Base-by-base conservation (phyloP, 768 basidiomycete species). In the Lyophyllum semitale region DNA sequence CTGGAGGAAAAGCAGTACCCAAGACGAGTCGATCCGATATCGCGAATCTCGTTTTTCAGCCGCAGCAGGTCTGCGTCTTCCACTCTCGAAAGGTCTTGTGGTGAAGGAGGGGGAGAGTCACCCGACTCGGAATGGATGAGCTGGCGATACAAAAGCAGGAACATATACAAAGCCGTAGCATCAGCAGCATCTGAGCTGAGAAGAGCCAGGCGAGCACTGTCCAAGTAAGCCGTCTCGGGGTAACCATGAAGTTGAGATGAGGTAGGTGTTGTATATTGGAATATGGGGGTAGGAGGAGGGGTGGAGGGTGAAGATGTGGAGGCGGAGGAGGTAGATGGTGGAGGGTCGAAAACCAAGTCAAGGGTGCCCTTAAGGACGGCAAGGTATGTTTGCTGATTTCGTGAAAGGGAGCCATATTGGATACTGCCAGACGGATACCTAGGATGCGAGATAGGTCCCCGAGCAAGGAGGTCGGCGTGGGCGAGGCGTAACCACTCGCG, bases 191-290 rank as follows among this genome's bases (percentile, higher is more conserved):
- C 94, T 38, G 82, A 75, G 60, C 82, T 82, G 58, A 93, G 80
- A 22, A 77, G 77, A 23, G 79, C 69, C 11, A 95, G 74, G 26
- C 93, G 89, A 40, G 82, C 73, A 54, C 79, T 83, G 73, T 95
- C 93, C 49, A 95, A 84, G 68, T 90, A 89, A 4, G 86, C 76
- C 4, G 91, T 92, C 73, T 95, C 93, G 5, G 88, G 91, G 70
- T 79, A 85, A 33, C 71, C 71, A 51, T 78, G 72, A 30, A 77
- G 69, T 43, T 73, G 68, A 20, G 68, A 66, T n/a, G 64, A 59
- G 3, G 63, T 52, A 13, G 62, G 57, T 30, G 64, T 61, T 25
- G 67, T 46, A 50, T 55, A 62, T 27, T 61, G 61, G 54, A 71
- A 55, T 68, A 67, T 59, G 5, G 73, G 69, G 11, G 78, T 70